Evolutionary conservation across 225 moss, liverwort and hornwort species (phyloP).

Genomic region (Antitrichia curtipendula): DNA sequence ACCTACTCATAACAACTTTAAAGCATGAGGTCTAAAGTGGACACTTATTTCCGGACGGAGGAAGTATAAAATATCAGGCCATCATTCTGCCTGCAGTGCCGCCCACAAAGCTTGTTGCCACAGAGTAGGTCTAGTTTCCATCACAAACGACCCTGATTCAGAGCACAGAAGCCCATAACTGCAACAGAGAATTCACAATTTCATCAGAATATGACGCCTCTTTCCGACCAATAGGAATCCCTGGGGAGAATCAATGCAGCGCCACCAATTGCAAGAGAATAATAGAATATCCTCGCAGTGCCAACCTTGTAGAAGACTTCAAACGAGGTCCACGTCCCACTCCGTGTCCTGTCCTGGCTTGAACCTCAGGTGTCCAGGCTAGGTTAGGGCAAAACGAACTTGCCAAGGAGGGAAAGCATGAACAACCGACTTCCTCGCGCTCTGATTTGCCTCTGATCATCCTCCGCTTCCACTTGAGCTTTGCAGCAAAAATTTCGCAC

Average conservation of each 20-base stretch:
- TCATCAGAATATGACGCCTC: not conserved
- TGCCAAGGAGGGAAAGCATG: not conserved
- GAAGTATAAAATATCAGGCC: not conserved
- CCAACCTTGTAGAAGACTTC: not conserved
- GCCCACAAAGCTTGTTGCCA: not conserved
- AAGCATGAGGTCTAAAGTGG: not conserved
- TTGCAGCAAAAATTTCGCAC: not conserved
- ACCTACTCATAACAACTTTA: not conserved
- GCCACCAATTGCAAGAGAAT: not conserved
- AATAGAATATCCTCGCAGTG: not conserved
- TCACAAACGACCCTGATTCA: not conserved
- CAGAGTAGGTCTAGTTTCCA: not conserved
- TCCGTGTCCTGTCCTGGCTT: not conserved
- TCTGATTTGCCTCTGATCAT: not conserved
- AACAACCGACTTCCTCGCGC: slow-evolving; percentile 31
- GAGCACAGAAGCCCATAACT: not conserved
- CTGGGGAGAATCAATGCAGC: not conserved
- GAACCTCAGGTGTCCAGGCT: not conserved
- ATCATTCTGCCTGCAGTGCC: not conserved
- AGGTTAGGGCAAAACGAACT: slow-evolving; percentile 17
- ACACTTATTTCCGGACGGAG: not conserved
- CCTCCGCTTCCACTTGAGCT: not conserved
- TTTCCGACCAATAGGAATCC: not conserved
- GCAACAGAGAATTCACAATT: not conserved
- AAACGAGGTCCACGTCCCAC: slow-evolving; percentile 27